phyloP scores from a whole-genome alignment of 352 stramenopile genomes.

The Pythium pyrilobum region DNA sequence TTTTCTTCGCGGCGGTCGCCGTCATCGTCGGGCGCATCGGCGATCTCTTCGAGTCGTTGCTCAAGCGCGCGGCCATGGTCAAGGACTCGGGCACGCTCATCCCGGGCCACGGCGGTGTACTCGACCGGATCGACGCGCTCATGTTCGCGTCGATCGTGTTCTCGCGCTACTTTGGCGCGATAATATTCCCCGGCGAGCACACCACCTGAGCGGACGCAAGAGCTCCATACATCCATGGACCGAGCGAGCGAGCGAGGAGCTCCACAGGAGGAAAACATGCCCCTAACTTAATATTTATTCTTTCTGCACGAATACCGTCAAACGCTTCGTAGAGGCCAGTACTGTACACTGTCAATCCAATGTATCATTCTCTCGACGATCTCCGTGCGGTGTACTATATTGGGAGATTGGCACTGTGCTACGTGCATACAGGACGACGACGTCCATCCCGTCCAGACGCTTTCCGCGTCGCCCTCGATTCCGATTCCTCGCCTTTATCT shows the following conservation, averaged over 20 bases:
- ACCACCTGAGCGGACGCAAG: not conserved
- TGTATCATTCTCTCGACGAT: too few species aligned
- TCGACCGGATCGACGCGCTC: slow-evolving; percentile 94
- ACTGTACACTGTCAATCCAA: too few species aligned
- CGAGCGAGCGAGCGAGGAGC: too few species aligned
- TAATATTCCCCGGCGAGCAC: slow-evolving; percentile 12
- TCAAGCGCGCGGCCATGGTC: slow-evolving; percentile 93
- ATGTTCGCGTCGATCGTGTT: slow-evolving; percentile 86
- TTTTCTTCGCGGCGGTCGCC: slow-evolving; percentile 81
- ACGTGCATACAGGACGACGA: too few species aligned
- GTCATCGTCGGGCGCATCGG: slow-evolving; percentile 95
- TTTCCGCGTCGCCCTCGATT: too few species aligned
- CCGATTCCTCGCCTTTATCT: too few species aligned
- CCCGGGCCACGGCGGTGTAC: slow-evolving; percentile 92
- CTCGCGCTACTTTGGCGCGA: slow-evolving; percentile 37
- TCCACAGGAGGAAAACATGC: too few species aligned
- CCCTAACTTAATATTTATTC: slow-evolving; percentile 9
- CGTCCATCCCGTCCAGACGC: too few species aligned
- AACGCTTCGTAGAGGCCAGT: too few species aligned
- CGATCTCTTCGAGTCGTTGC: slow-evolving; percentile 94
- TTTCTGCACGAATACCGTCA: not conserved
- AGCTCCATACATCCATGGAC: too few species aligned
- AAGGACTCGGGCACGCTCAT: slow-evolving; percentile 95
- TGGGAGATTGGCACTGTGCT: too few species aligned
- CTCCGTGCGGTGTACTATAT: too few species aligned